phyloP scores from a whole-genome alignment of 495 filamentous ascomycete genomes.

The Aspergillus heteromorphus region DNA sequence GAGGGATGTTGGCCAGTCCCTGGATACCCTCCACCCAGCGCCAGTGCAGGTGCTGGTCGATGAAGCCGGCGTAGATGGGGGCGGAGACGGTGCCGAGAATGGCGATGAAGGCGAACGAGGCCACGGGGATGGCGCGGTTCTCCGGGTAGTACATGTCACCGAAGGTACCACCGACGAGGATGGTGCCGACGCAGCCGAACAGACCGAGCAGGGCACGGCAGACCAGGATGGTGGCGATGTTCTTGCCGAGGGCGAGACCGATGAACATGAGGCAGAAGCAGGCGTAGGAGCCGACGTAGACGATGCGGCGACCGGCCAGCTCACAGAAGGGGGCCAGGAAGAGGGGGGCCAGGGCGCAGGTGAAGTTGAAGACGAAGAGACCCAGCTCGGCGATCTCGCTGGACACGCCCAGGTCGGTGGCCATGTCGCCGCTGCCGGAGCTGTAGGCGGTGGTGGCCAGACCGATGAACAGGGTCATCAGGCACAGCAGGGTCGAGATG shows the following conservation, averaged over 20 bases:
- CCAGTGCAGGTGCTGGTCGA: slow-evolving; percentile 65
- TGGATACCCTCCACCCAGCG: slow-evolving; percentile 80
- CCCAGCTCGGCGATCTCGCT: slow-evolving; percentile 35
- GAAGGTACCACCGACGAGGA: slow-evolving; percentile 69
- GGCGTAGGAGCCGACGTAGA: slow-evolving; percentile 35
- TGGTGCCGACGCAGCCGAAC: slow-evolving; percentile 72
- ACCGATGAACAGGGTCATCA: slow-evolving; percentile 46
- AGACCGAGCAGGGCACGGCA: slow-evolving; percentile 68
- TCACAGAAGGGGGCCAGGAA: slow-evolving; percentile 45
- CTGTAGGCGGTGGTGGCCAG: slow-evolving; percentile 45
- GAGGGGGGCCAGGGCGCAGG: slow-evolving; percentile 36
- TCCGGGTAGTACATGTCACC: slow-evolving; percentile 70
- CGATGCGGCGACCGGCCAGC: slow-evolving; percentile 33
- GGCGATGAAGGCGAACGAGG: slow-evolving; percentile 66
- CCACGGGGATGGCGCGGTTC: slow-evolving; percentile 76
- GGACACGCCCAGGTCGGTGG: slow-evolving; percentile 29
- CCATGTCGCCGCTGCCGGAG: slow-evolving; percentile 37
- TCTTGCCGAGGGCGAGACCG: slow-evolving; percentile 44
- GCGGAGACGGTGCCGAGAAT: slow-evolving; percentile 68
- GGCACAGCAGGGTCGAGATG: slow-evolving; percentile 37
- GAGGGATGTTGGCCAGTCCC: slow-evolving; percentile 62
- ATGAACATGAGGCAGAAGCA: slow-evolving; percentile 41
- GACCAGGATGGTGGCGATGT: slow-evolving; percentile 64
- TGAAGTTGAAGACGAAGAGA: slow-evolving; percentile 40
- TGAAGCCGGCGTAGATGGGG: slow-evolving; percentile 69